phyloP scores from a whole-genome alignment of 225 moss, liverwort and hornwort species.

The Sphagnum tenellum region DNA sequence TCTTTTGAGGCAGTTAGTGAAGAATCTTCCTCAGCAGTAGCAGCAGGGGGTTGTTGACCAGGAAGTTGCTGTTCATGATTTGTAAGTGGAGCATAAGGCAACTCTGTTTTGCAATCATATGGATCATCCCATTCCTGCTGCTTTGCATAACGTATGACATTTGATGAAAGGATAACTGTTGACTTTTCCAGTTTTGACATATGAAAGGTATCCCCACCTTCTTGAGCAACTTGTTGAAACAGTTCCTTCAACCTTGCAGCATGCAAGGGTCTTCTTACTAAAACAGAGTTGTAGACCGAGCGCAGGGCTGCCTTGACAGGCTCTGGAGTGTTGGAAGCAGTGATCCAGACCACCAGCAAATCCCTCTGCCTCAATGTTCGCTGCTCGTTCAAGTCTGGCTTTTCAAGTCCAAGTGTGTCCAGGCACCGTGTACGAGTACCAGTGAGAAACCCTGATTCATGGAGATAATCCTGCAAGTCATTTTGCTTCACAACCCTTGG shows the following conservation, averaged over 20 bases:
- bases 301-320: constrained; percentile 50
- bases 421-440: constrained; percentile 16
- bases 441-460: constrained; percentile 34
- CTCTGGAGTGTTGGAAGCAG: constrained; percentile 61
- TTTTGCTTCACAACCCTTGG: constrained; percentile 32
- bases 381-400: constrained; percentile 37
- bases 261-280: constrained; percentile 61
- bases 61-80: neutral
- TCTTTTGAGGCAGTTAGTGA: too few species aligned
- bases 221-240: constrained; percentile 46
- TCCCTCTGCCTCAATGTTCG: constrained; percentile 18
- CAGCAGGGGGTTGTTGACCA: constrained; percentile 15
- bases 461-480: constrained; percentile 31
- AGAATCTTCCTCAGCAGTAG: too few species aligned
- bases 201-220: constrained; percentile 34
- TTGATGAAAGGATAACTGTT: constrained; percentile 22
- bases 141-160: constrained; percentile 42
- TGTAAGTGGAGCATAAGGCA: constrained; percentile 19
- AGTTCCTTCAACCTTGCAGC: constrained; percentile 68
- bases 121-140: constrained; percentile 65
- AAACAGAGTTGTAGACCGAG: constrained; percentile 50
- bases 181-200: constrained; percentile 29
- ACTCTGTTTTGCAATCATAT: constrained; percentile 39
- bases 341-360: constrained; percentile 56
- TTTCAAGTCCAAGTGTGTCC: constrained; percentile 40